Conservation (phyloP, 2,329 filamentous ascomycete genomes). For the Fusarium austroafricanum region DNA sequence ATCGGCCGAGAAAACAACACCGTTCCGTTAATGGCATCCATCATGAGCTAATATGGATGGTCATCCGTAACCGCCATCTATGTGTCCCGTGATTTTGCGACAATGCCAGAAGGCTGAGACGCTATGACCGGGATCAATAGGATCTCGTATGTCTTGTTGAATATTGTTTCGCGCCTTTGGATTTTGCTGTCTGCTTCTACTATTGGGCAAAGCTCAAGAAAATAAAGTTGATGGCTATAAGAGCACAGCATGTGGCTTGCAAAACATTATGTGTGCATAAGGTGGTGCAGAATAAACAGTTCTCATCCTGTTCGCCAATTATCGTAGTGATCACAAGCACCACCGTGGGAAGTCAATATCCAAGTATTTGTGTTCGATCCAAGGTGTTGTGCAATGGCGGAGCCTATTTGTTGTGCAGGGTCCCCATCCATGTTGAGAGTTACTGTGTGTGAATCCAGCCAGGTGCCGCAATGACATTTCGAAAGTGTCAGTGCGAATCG, state of each 20-base stretch:
- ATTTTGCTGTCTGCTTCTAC: not conserved
- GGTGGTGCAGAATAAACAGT: no score
- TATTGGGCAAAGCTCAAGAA: not conserved
- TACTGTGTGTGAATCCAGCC: no score
- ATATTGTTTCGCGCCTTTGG: slow-evolving; percentile 14
- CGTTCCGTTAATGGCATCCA: slow-evolving; percentile 35
- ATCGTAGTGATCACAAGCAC: not conserved
- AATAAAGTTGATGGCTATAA: not conserved
- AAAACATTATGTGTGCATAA: not conserved
- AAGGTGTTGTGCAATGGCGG: no score
- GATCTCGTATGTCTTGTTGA: slow-evolving; percentile 7
- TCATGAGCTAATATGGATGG: slow-evolving; percentile 36
- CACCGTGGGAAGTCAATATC: not conserved
- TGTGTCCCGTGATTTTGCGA: slow-evolving; percentile 39
- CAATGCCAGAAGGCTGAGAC: slow-evolving; percentile 38
- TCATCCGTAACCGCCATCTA: slow-evolving; percentile 26
- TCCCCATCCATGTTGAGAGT: no score
- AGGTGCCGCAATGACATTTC: slow-evolving; percentile 2
- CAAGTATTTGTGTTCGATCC: not conserved
- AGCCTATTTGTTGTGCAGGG: no score
- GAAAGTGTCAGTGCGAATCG: not conserved
- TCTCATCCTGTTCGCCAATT: not conserved
- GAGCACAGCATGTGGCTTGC: not conserved
- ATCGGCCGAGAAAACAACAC: slow-evolving; percentile 47
- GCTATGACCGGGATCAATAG: slow-evolving; percentile 24